Conservation (phyloP, 2,329 filamentous ascomycete species). For the Amauroascus niger region DNA sequence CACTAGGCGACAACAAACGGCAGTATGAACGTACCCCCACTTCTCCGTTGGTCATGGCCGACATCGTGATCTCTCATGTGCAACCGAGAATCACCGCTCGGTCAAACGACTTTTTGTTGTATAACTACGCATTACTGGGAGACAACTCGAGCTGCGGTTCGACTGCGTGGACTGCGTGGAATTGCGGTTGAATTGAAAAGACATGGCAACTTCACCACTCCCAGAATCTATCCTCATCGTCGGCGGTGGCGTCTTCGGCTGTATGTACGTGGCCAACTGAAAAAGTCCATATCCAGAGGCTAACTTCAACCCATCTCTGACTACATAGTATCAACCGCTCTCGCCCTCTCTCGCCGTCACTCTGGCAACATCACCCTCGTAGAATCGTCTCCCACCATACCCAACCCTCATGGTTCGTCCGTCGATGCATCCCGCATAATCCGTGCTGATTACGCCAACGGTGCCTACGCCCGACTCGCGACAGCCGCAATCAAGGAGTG, state of each 20-base stretch:
- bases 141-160: neutral
- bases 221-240: slow-evolving; percentile 34
- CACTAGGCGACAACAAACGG: slow-evolving; percentile 4
- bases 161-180: neutral
- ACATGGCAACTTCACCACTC: slow-evolving; percentile 17
- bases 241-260: slow-evolving; percentile 37
- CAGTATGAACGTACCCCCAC: slow-evolving; percentile 2
- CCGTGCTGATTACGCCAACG: slow-evolving; percentile 69
- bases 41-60: neutral
- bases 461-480: slow-evolving; percentile 65
- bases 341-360: slow-evolving; percentile 53
- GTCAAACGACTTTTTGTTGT: neutral
- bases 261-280: slow-evolving; percentile 24
- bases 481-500: slow-evolving; percentile 61
- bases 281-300: neutral
- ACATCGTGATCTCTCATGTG: neutral
- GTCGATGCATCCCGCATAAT: slow-evolving; percentile 55
- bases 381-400: slow-evolving; percentile 47
- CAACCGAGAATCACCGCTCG: neutral
- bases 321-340: slow-evolving; percentile 51
- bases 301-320: neutral
- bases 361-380: slow-evolving; percentile 48
- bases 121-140: neutral
- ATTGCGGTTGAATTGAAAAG: neutral
- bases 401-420: slow-evolving; percentile 49